Conservation (phyloP, 1,284 basidiomycete genomes). For the Peniophora sp. region DNA sequence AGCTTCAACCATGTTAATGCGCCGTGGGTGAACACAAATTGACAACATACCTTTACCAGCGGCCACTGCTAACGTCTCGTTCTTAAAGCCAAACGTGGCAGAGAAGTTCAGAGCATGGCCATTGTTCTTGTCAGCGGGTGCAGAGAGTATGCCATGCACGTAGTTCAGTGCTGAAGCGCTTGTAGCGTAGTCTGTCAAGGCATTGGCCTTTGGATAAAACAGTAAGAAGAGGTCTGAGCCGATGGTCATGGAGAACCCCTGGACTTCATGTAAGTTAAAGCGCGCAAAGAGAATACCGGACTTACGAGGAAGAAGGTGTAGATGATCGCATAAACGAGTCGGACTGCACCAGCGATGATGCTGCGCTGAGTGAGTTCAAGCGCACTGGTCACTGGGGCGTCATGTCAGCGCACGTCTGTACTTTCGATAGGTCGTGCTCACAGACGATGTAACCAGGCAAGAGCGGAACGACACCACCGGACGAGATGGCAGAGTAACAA, state of each 20-base stretch:
- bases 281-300: conserved; percentile 12
- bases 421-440: conserved; percentile 29
- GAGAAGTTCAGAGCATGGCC: conserved; percentile 35
- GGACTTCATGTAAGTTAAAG: conserved; percentile 2
- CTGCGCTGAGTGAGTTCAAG: conserved; percentile 80
- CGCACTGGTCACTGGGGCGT: conserved; percentile 62
- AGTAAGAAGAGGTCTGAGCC: conserved; percentile 82
- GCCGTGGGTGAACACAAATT: not conserved
- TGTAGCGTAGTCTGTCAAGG: conserved; percentile 12
- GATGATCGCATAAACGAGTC: conserved; percentile 84
- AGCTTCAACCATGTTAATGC: conserved; percentile 27
- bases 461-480: conserved; percentile 73
- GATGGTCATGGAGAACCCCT: conserved; percentile 82
- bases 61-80: conserved; percentile 25
- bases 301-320: conserved; percentile 75
- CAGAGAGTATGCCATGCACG: conserved; percentile 57
- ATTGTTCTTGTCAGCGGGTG: conserved; percentile 34
- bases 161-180: conserved; percentile 34
- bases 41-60: conserved; percentile 42
- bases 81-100: conserved; percentile 59
- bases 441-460: conserved; percentile 75
- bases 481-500: conserved; percentile 80
- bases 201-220: conserved; percentile 59
- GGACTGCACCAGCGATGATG: conserved; percentile 78
- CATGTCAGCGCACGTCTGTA: conserved; percentile 7